Evolutionary conservation across 2,329 filamentous ascomycete genomes (phyloP).

Genomic region (Peltaster fructicola): DNA sequence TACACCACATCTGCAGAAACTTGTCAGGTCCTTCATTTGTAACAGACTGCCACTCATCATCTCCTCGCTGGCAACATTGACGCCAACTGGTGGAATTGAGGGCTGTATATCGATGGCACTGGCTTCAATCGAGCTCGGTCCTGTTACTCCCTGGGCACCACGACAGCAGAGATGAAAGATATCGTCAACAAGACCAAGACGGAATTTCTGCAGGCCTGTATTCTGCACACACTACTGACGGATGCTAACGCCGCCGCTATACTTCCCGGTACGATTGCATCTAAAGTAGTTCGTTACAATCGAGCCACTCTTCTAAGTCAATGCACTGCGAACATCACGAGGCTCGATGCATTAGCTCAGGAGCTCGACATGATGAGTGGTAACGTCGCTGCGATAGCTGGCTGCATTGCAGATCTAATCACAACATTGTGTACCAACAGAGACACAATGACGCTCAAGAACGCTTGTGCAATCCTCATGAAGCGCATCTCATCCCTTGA

Average conservation of each 20-base stretch:
- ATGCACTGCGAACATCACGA: slow-evolving; percentile 58
- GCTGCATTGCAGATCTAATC: slow-evolving; percentile 38
- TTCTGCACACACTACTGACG: slow-evolving; percentile 67
- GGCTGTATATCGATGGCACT: slow-evolving; percentile 49
- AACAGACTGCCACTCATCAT: slow-evolving; percentile 50
- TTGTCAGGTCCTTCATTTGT: slow-evolving; percentile 74
- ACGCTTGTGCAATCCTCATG: slow-evolving; percentile 54
- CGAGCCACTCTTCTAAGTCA: slow-evolving; percentile 66
- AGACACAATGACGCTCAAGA: slow-evolving; percentile 66
- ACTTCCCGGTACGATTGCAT: slow-evolving; percentile 63
- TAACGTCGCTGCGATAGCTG: slow-evolving; percentile 71
- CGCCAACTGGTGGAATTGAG: slow-evolving; percentile 43
- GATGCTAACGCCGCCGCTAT: slow-evolving; percentile 62
- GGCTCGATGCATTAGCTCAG: slow-evolving; percentile 56
- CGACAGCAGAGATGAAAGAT: slow-evolving; percentile 35
- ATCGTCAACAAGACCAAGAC: slow-evolving; percentile 51
- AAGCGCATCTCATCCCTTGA: slow-evolving; percentile 56
- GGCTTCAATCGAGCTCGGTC: slow-evolving; percentile 47
- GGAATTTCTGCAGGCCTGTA: slow-evolving; percentile 80
- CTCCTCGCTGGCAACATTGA: slow-evolving; percentile 36
- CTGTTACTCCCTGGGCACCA: slow-evolving; percentile 47
- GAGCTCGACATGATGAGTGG: slow-evolving; percentile 83
- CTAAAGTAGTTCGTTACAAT: slow-evolving; percentile 53
- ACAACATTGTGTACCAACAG: slow-evolving; percentile 50
- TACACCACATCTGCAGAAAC: slow-evolving; percentile 41